Percentiles rank a stretch among this genome's conserved stretches.
These are phyloP conservation scores for Eucalyptus shirleyi DNA, from an alignment of 345 rosid genomes.

Conservation along the genomic window DNA sequence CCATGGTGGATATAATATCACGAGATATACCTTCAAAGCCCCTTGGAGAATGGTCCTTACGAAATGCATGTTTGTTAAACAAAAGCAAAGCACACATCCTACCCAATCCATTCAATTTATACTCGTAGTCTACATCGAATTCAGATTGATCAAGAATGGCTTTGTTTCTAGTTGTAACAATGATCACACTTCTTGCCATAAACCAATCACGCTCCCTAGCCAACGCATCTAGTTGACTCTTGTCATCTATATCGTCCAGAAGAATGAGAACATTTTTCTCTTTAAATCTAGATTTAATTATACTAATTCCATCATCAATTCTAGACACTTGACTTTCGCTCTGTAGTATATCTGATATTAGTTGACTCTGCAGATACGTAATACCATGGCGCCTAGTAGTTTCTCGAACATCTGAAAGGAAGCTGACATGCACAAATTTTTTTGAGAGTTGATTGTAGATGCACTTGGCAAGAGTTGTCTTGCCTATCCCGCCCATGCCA, in stretches of 20 bases:
- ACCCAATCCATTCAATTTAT: not conserved
- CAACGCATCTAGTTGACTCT: not conserved
- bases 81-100: not conserved
- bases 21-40: not conserved
- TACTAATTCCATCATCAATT: not conserved
- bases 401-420: too few species aligned
- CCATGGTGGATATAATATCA: not conserved
- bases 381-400: too few species aligned
- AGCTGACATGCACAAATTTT: too few species aligned
- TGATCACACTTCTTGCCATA: not conserved
- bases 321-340: not conserved
- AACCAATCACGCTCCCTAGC: not conserved
- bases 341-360: too few species aligned
- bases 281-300: too few species aligned
- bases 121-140: not conserved
- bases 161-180: not conserved
- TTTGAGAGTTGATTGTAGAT: too few species aligned
- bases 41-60: accelerated
- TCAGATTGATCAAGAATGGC: not conserved
- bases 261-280: not conserved
- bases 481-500: not conserved
- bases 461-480: not conserved
- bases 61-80: not conserved
- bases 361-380: too few species aligned
- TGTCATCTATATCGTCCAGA: not conserved